These are phyloP conservation scores for Auriscalpium vulgare DNA, from an alignment of 768 basidiomycete species.

Conservation along the genomic window DNA sequence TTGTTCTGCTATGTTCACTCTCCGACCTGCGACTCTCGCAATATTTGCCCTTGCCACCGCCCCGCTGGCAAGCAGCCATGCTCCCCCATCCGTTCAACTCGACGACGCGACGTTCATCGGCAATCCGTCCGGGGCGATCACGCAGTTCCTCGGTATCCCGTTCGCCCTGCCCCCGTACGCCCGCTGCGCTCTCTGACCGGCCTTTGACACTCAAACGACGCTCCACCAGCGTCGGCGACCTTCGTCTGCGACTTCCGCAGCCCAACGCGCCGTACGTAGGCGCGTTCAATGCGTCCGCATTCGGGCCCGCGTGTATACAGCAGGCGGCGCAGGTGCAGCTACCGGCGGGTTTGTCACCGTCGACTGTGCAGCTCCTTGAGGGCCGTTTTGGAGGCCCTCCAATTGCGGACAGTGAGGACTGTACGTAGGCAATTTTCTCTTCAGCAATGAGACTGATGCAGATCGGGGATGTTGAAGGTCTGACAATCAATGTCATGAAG, in stretches of 20 bases:
- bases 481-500: neutral
- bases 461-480: neutral
- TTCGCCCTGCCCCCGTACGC: neutral
- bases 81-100: neutral
- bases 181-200: neutral
- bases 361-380: neutral
- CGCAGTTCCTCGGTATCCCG: neutral
- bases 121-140: neutral
- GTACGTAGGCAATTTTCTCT: neutral
- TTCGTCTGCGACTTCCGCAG: neutral
- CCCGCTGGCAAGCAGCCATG: too few relatives aligned
- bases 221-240: neutral
- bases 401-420: neutral
- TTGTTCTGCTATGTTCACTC: too few relatives aligned
- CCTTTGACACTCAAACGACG: neutral
- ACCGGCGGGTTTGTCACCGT: neutral
- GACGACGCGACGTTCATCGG: neutral
- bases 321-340: neutral
- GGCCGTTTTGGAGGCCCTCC: neutral
- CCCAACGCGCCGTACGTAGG: neutral
- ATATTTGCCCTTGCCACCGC: too few relatives aligned
- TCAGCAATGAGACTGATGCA: neutral
- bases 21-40: too few relatives aligned
- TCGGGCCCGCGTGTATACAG: neutral
- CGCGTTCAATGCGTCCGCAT: neutral